Evolutionary conservation across 1,139 yeast species (phyloP), one percentile per base, ranked within the genome.

Genomic region (Lodderomyces margitis): DNA sequence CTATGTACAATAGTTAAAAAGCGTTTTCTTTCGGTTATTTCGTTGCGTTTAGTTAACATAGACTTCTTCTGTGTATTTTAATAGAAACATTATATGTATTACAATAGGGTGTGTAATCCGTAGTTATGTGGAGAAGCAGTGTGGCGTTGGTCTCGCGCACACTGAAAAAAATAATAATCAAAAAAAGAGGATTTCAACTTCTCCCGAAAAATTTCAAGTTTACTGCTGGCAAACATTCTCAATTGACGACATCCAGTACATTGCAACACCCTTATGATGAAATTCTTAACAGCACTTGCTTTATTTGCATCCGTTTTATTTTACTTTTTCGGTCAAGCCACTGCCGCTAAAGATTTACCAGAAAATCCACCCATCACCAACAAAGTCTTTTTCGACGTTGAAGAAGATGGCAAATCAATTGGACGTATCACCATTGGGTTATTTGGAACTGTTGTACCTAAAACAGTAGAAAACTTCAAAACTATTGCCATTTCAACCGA

Each of bases 311-410:
- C 57, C 9, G 36, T 55, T 5, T 32, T 57, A 20, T 51, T 59
- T 25, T 56, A 56, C 47, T 56, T 59, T 46, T 51, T 58, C 39
- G 49, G 52, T 28, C 49, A 51, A 34, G 42, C 27, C 5, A 43
- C 48, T 16, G 34, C 41, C 16, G 33, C 46, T 4, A 60, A 55
- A n/a, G 67, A 57, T 6, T 52, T 64, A 43, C 57, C 73, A 3
- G 74, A 68, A 34, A 75, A 77, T 53, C 86, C 87, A 34, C 74
- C 73, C 38, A 61, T 84, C 58, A 84, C 92, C 52, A 71, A 78
- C 63, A 83, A 81, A 65, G 96, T 92, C 27, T 92, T 70, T 68
- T 88, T 92, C 55, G 98, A 92, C 58, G 74, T 92, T 50, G 76
- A 83, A 47, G 89, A 87, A 58, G 96, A 87, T 47, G 95, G 85